A percentile compares a stretch with the other conserved stretches of the same genome.
These are phyloP conservation scores for Ceratonia siliqua DNA, from an alignment of 306 rosid genomes.

Conservation along the genomic window DNA sequence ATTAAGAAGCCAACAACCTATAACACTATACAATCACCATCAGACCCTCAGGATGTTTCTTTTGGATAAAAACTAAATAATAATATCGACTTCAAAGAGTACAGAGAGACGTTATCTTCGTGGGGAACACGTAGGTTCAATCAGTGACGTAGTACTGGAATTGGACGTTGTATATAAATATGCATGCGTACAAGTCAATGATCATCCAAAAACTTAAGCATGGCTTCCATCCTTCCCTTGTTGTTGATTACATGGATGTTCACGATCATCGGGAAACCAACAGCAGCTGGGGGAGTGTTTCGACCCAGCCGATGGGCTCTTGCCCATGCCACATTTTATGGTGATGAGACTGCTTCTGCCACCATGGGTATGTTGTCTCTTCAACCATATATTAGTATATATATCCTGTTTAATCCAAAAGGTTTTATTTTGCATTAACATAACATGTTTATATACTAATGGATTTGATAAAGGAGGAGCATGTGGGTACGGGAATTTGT, in stretches of 20 bases:
- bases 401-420: too few species aligned
- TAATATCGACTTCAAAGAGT: constrained; percentile 35
- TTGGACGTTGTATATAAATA: constrained; percentile 42
- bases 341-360: constrained; percentile 79
- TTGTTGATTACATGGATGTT: constrained; percentile 40
- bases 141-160: constrained; percentile 4
- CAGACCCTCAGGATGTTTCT: neutral
- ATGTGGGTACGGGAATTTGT: constrained; percentile 87
- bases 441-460: neutral
- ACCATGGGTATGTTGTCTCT: constrained; percentile 68
- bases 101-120: constrained; percentile 42
- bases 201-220: constrained; percentile 34
- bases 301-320: constrained; percentile 65
- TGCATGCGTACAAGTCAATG: constrained; percentile 32
- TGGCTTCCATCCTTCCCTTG: constrained; percentile 52
- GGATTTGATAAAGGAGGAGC: constrained; percentile 72
- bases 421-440: neutral
- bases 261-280: constrained; percentile 31
- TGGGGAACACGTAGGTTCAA: constrained; percentile 57
- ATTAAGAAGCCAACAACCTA: neutral
- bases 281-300: constrained; percentile 36
- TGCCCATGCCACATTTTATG: constrained; percentile 89
- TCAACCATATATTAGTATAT: too few species aligned
- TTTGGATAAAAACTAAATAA: neutral
- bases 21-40: neutral